Evolutionary conservation across 2,329 filamentous ascomycete species (phyloP).

Genomic region (Venturiaceae sp.): DNA sequence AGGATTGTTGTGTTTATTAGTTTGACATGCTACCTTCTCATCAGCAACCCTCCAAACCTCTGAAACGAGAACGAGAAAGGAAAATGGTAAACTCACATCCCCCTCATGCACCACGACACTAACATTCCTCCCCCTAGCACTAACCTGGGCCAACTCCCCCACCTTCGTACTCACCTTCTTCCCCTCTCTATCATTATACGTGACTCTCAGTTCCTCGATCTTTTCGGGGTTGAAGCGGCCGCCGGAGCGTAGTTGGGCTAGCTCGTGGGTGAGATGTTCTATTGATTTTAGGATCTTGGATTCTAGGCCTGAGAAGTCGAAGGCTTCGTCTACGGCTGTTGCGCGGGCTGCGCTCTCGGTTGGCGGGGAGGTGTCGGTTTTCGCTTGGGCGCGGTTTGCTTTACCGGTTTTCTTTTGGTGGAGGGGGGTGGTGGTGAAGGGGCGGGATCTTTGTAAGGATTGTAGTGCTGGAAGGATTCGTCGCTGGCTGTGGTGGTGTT

Average conservation of each 20-base stretch:
- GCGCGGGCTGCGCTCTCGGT: neutral
- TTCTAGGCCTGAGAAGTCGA: slow-evolving; percentile 50
- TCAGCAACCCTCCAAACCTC: neutral
- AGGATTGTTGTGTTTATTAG: slow-evolving; percentile 44
- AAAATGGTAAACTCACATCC: slow-evolving; percentile 36
- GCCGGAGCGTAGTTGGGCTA: slow-evolving; percentile 52
- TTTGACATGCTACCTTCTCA: slow-evolving; percentile 39
- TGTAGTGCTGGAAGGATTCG: neutral
- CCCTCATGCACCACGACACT: slow-evolving; percentile 56
- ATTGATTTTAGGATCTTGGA: slow-evolving; percentile 44
- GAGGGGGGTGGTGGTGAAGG: neutral
- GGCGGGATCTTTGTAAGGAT: neutral
- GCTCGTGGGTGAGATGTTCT: slow-evolving; percentile 48
- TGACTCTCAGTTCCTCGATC: slow-evolving; percentile 52
- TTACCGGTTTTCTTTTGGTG: slow-evolving; percentile 7
- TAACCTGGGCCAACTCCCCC: slow-evolving; percentile 56
- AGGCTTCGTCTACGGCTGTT: slow-evolving; percentile 43
- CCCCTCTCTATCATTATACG: slow-evolving; percentile 33
- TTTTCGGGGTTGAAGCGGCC: slow-evolving; percentile 53
- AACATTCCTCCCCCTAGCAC: slow-evolving; percentile 53
- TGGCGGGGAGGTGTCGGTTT: slow-evolving; percentile 6
- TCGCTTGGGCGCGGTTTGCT: neutral
- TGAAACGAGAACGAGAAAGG: neutral
- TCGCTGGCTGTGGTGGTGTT: neutral
- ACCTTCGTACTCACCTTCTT: slow-evolving; percentile 42